Evolutionary conservation across 192 early-diverging fungal species (phyloP).

Genomic region (Entomortierella parvispora): DNA sequence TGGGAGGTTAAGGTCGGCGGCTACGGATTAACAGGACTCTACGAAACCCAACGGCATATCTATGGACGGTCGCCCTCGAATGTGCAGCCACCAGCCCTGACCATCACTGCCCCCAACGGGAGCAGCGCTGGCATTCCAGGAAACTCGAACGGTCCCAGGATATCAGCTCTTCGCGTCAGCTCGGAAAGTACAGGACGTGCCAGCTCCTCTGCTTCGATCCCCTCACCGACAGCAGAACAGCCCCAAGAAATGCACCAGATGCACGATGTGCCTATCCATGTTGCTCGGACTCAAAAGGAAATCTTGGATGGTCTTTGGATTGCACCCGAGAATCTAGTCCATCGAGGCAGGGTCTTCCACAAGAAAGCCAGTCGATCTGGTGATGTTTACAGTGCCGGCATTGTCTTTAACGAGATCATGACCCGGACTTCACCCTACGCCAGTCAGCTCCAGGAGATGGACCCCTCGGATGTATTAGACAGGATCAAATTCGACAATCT

Average conservation of each 20-base stretch:
- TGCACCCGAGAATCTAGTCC: slow-evolving; percentile 37
- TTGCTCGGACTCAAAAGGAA: slow-evolving; percentile 11
- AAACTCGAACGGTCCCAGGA: neutral
- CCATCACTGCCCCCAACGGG: neutral
- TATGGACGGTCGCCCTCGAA: slow-evolving; percentile 3
- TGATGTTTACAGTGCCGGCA: slow-evolving; percentile 50
- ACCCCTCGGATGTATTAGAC: slow-evolving; percentile 18
- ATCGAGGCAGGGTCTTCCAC: slow-evolving; percentile 1
- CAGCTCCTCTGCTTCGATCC: slow-evolving; percentile 1
- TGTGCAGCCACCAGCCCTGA: neutral
- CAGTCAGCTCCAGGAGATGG: slow-evolving; percentile 10
- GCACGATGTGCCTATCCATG: slow-evolving; percentile 2
- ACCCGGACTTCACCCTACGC: slow-evolving; percentile 53
- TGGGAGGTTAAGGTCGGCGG: slow-evolving; percentile 60
- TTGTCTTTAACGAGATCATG: slow-evolving; percentile 60
- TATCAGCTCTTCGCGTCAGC: slow-evolving; percentile 9
- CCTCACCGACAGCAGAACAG: neutral
- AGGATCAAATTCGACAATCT: slow-evolving; percentile 35
- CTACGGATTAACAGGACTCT: slow-evolving; percentile 49
- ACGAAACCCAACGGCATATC: slow-evolving; percentile 24
- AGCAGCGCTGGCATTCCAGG: slow-evolving; percentile 2
- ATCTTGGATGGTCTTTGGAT: slow-evolving; percentile 39
- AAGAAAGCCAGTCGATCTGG: slow-evolving; percentile 7
- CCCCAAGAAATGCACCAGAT: slow-evolving; percentile 17
- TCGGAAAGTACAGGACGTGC: slow-evolving; percentile 9